phyloP scores from a whole-genome alignment of 2,329 filamentous ascomycete species.

The Verticillium albo-atrum region DNA sequence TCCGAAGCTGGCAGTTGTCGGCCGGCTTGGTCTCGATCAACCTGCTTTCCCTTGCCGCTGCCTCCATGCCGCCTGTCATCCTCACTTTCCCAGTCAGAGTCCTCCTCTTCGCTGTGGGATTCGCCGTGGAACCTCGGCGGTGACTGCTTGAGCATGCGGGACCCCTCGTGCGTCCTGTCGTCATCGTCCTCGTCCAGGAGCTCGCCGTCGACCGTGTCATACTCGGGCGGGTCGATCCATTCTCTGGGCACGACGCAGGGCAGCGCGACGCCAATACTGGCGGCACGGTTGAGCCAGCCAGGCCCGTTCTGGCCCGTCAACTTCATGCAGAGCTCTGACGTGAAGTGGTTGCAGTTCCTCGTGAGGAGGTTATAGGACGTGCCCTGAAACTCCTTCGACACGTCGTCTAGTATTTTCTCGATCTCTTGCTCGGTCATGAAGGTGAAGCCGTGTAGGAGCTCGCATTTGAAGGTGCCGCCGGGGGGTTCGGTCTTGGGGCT shows the following conservation, averaged over 20 bases:
- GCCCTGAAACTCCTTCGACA: constrained; percentile 69
- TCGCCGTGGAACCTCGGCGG: constrained; percentile 16
- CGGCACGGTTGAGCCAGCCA: constrained; percentile 75
- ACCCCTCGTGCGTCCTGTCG: constrained; percentile 40
- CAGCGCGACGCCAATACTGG: constrained; percentile 74
- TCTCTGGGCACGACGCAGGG: constrained; percentile 79
- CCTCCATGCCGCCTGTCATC: constrained; percentile 35
- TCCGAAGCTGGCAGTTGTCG: constrained; percentile 48
- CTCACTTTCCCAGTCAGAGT: constrained; percentile 39
- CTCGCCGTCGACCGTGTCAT: constrained; percentile 67
- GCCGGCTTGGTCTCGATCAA: constrained; percentile 44
- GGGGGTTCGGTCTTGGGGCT: constrained; percentile 67
- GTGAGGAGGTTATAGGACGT: constrained; percentile 76
- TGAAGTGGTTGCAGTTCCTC: constrained; percentile 88
- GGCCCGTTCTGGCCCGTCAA: constrained; percentile 69
- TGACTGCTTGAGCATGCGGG: constrained; percentile 50
- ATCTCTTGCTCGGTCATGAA: constrained; percentile 66
- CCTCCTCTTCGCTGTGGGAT: constrained; percentile 18
- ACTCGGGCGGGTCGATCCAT: constrained; percentile 77
- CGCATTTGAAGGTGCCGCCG: constrained; percentile 70
- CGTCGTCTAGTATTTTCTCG: constrained; percentile 61
- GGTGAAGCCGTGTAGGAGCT: constrained; percentile 76
- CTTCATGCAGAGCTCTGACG: constrained; percentile 67
- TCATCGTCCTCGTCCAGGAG: constrained; percentile 47
- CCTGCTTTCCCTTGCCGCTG: constrained; percentile 39